Base-by-base conservation (phyloP, 495 filamentous ascomycete genomes). In the Pseudoneurospora amorphoporcata region DNA sequence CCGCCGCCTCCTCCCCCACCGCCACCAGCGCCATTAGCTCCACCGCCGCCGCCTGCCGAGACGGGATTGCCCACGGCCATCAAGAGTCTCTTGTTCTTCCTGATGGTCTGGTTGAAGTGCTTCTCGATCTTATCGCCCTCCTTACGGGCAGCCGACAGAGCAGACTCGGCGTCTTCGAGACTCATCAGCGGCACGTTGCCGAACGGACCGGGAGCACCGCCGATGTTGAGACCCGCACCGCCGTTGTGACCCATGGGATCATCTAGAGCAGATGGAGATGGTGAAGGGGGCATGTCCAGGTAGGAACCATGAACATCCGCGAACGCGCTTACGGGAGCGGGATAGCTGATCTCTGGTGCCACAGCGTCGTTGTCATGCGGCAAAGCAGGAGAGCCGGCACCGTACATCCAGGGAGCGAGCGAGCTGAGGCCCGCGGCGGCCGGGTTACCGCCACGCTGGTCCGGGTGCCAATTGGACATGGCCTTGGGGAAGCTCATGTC, bases 121-220 rank as follows among this genome's bases (percentile, higher is more conserved):
- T 92, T 93, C 80, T 93, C 92, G 9, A 92, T 77, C 71, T 78
- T 85, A 70, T 94, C 92, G 41, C 88, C 85, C 76, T 93, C 90
- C 83, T 89, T 92, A 74, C 85, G 85, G n/a, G 87, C 84, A 12
- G 78, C 76, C 19, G 82, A 72, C 75, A 91, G 82, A 40, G 84
- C 87, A 71, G 80, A 81, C 80, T 93, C 90, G 6, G 88, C 86
- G 39, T 91, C 90, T 69, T 89, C 85, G 7, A 91, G 81, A 39
- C 80, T 85, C 78, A 89, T 83, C 14, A 87, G 76, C 10, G 82
- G 82, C 43, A 85, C 82, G 47, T 80, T 87, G 19, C 82, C 84
- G 19, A 87, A 82, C 9, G 84, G 73, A 12, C 73, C 70, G 2
- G 75, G 72, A 14, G 76, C 58, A 14, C 71, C 70, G 19, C 71